Evolutionary conservation across 305 asterid species (phyloP), one percentile per base, ranked within the genome.

Genomic region (Fraxinus latifolia): DNA sequence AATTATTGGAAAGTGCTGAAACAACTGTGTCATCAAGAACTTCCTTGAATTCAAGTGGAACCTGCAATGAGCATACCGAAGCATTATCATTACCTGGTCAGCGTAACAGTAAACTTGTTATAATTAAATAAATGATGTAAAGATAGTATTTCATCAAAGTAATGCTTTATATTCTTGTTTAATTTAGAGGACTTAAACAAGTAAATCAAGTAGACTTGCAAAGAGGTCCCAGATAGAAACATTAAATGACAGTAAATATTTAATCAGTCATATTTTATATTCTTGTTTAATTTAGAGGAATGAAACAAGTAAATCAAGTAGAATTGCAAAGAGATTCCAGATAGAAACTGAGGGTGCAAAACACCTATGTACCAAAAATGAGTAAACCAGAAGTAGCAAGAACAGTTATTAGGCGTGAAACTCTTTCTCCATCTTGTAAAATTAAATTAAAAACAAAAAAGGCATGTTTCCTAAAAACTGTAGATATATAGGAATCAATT

Each of bases 1-100:
- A 91, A 78, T 84, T 81, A 88, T 91, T 92, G 83, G 97, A 90
- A 84, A 94, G 89, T 72, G 97, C 93, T 73, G 93, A 90, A 84
- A 96, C 95, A 89, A 93, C 94, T 27, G 98, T 91, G 89, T 92
- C 90, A 90, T 96, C 99, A 84, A 96, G 94, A 86, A 91, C 97
- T 84, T 90, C 95, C 91, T 91, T 94, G 87, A 96, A 91, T 84
- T 94, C 99, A 80, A 83, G 91, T 67, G 99, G 98, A 89, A 94
- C 98, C 99, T 96, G 89, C 83, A 82, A 71, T 77, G 47, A 80
- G 36, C 82, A 87, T 70, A 83, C 80, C 60, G 53, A 77, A 84
- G 80, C 79, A 87, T 34, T 72, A 77, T 77, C 65, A 62, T 36
- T 53, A 70, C 11, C 77, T 81, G 67, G 65, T 77, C 65, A 37